Conservation (phyloP, 495 filamentous ascomycete species). For the Durotheca rogersii region DNA sequence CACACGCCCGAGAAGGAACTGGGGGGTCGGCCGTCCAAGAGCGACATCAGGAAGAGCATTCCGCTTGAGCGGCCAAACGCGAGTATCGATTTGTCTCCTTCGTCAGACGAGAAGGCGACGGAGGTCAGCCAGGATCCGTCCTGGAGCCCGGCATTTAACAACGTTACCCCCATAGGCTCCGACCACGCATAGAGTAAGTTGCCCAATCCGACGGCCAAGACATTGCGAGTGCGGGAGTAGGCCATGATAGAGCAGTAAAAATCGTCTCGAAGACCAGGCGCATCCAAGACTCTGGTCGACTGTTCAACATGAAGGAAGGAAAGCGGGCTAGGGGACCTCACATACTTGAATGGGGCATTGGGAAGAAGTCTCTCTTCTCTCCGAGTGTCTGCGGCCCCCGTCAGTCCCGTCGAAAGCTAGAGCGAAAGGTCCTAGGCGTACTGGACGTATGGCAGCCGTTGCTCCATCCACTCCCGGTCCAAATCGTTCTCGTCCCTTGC, state of each 20-base stretch:
- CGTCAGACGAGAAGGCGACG: slow-evolving; percentile 79
- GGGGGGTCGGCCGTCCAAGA: slow-evolving; percentile 49
- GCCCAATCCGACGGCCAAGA: slow-evolving; percentile 80
- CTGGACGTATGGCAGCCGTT: slow-evolving; percentile 50
- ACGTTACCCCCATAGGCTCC: slow-evolving; percentile 55
- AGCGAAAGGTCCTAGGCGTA: slow-evolving; percentile 38
- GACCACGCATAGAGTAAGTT: slow-evolving; percentile 88
- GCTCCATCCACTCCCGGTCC: slow-evolving; percentile 64
- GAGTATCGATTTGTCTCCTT: slow-evolving; percentile 76
- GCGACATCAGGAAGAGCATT: slow-evolving; percentile 53
- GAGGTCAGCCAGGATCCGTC: slow-evolving; percentile 65
- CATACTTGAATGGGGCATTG: slow-evolving; percentile 74
- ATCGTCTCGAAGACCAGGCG: slow-evolving; percentile 84
- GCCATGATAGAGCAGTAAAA: slow-evolving; percentile 93
- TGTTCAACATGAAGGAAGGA: slow-evolving; percentile 2
- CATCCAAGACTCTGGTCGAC: slow-evolving; percentile 68
- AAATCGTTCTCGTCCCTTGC: slow-evolving; percentile 38
- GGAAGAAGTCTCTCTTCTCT: slow-evolving; percentile 53
- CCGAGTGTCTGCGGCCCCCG: slow-evolving; percentile 2
- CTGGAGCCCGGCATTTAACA: slow-evolving; percentile 44
- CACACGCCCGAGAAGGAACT: too few relatives aligned
- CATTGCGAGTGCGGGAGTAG: slow-evolving; percentile 70
- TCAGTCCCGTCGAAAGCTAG: neutral
- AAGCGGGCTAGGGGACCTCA: slow-evolving; percentile 7
- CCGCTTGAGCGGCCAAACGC: slow-evolving; percentile 79